Conservation (phyloP, 139 green algal species). For the Coccomyxa sp. region DNA sequence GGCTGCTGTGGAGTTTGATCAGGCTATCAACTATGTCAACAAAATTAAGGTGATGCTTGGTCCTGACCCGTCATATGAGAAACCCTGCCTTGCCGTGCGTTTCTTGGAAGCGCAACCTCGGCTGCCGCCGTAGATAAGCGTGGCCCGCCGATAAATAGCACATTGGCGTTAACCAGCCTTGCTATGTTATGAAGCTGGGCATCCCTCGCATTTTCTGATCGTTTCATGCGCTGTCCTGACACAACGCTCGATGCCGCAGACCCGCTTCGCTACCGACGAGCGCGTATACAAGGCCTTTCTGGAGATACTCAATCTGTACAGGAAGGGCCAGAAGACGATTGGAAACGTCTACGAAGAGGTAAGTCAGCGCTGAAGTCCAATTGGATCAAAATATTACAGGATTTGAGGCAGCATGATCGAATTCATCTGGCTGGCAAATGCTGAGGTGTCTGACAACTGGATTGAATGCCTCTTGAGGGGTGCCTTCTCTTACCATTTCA, state of each 20-base stretch:
- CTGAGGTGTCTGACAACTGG: neutral
- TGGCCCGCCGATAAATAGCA: no score
- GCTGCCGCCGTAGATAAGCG: no score
- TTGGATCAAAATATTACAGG: no score
- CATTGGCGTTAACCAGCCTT: no score
- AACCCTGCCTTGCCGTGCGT: no score
- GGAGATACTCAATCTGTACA: constrained; percentile 99
- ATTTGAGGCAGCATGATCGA: no score
- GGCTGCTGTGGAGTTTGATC: constrained; percentile 95
- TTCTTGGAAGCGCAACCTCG: no score
- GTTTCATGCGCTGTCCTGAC: neutral
- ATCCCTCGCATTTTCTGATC: no score
- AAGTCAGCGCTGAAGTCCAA: neutral
- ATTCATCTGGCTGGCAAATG: no score
- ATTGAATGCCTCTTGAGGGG: neutral
- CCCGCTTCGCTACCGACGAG: constrained; percentile 87
- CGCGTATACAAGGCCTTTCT: constrained; percentile 99
- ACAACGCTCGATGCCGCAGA: constrained; percentile 9
- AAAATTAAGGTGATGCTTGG: constrained; percentile 87
- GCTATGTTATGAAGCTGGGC: no score
- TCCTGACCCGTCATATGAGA: neutral
- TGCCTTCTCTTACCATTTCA: neutral
- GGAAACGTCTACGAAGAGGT: constrained; percentile 93
- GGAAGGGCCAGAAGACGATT: constrained; percentile 97
- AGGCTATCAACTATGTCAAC: constrained; percentile 99